Base-by-base conservation (phyloP, 495 filamentous ascomycete genomes). In the Thermochaetoides thermophila region DNA sequence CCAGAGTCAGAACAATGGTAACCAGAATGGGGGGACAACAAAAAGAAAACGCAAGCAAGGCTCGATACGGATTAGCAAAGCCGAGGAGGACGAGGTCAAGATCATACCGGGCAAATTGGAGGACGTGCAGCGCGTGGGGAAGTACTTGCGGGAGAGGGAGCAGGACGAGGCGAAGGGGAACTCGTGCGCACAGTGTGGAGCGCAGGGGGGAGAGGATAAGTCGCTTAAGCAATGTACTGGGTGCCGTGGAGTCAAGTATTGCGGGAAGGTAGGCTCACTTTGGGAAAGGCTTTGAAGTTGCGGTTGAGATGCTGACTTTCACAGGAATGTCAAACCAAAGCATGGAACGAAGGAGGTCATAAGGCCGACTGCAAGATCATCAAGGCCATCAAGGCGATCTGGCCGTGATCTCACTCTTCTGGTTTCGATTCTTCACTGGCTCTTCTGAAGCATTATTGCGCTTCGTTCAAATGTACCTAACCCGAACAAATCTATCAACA, bases 291-390 rank as follows among this genome's bases (percentile, higher is more conserved):
- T 10, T 1, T 11, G 23, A 5, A 4, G 35, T 14, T 40, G 21
- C 11, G 24, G 23, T 13, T 20, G 32, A 34, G 31, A 27, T 30
- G 18, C 17, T 34, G 27, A 25, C 21, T 12, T 12, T 26, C 6
- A 12, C 20, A 61, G 58, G 49, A 47, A 25, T 65, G 61, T 20
- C 61, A 65, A 34, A 50, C 42, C 5, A 48, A 48, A 17, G 57
- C 49, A 7, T 65, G 61, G 61, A 49, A 32, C 23, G 57, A 59
- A 28, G 42, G 45, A 25, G 53, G 52, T 7, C 61, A 65, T 28
- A 65, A 63, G 39, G 31, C 32, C 8, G 55, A 61, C 21, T 65
- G 61, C 29, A 63, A 59, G 43, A 30, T 56, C 16, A 46, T 60
- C 14, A 60, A 53, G 42, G 45, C 32, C 1, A 48, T 65, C 18